phyloP scores from a whole-genome alignment of 192 early-diverging fungal species.

The Mortierella hygrophila region DNA sequence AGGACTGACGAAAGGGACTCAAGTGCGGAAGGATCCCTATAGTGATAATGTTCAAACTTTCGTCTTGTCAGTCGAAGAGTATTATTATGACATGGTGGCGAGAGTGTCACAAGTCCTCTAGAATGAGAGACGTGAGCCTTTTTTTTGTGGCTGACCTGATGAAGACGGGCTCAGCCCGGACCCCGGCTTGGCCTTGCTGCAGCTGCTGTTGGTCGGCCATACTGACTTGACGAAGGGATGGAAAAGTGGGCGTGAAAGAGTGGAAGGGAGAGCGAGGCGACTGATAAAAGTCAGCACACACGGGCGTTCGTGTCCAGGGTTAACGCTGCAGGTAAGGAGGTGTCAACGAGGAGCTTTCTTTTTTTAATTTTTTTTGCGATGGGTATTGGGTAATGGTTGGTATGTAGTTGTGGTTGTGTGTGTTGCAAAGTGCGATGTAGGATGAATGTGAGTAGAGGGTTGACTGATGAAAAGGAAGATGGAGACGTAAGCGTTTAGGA shows the following conservation, averaged over 20 bases:
- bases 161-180: slow-evolving; percentile 64
- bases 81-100: not conserved
- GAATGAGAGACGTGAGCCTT: not conserved
- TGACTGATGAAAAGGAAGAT: not conserved
- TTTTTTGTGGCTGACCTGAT: slow-evolving; percentile 49
- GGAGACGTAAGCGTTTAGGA: not conserved
- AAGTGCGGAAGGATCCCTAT: slow-evolving; percentile 73
- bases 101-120: not conserved
- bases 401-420: not conserved
- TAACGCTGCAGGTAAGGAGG: not conserved
- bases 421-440: not conserved
- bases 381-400: not conserved
- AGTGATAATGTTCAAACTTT: not conserved
- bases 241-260: not conserved
- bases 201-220: slow-evolving; percentile 27
- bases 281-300: not conserved
- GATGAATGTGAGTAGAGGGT: not conserved
- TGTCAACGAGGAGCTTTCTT: not conserved
- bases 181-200: slow-evolving; percentile 37
- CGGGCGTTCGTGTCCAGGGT: not conserved
- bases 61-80: not conserved
- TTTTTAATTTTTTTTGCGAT: not conserved
- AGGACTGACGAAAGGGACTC: slow-evolving; percentile 72
- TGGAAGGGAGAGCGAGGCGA: not conserved
- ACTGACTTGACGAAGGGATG: not conserved